A percentile compares a stretch with the other conserved stretches of the same genome.
Conservation (phyloP, 1,284 basidiomycete genomes). For the Meripilus lineatus region DNA sequence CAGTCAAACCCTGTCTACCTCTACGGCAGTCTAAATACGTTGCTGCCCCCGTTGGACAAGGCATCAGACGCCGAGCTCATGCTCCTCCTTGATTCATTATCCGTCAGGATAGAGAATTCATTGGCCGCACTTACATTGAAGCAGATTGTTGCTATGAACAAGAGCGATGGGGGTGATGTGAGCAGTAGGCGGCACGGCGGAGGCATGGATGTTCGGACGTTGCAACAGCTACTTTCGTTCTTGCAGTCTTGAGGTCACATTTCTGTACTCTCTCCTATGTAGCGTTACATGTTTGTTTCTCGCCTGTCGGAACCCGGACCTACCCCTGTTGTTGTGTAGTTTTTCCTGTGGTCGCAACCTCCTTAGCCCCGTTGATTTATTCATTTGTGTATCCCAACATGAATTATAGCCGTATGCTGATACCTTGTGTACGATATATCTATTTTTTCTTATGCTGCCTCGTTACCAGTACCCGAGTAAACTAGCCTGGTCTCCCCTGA, state of each 20-base stretch:
- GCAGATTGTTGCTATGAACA: slow-evolving; percentile 18
- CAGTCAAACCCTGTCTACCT: slow-evolving; percentile 34
- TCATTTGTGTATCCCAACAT: neutral
- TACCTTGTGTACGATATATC: too few species aligned
- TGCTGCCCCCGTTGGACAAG: slow-evolving; percentile 74
- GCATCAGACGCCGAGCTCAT: slow-evolving; percentile 76
- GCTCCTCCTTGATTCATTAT: slow-evolving; percentile 70
- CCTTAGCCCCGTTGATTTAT: neutral
- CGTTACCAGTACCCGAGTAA: too few species aligned
- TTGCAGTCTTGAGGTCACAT: slow-evolving; percentile 4
- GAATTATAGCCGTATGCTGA: too few species aligned
- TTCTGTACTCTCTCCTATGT: slow-evolving; percentile 1
- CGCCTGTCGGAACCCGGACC: neutral
- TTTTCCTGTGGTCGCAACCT: too few species aligned
- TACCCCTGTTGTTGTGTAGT: too few species aligned
- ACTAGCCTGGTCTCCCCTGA: too few species aligned
- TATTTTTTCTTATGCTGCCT: too few species aligned
- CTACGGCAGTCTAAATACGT: slow-evolving; percentile 56
- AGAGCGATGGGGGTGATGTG: slow-evolving; percentile 19
- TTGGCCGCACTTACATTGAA: slow-evolving; percentile 49
- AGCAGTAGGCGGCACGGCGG: slow-evolving; percentile 25
- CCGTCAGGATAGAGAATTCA: slow-evolving; percentile 80
- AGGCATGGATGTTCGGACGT: slow-evolving; percentile 43
- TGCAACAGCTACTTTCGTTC: slow-evolving; percentile 28
- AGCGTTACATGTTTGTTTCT: neutral